Percentiles rank a stretch among this genome's conserved stretches.
Conservation (phyloP, 2,329 filamentous ascomycete species). For the Talaromyces piceae region DNA sequence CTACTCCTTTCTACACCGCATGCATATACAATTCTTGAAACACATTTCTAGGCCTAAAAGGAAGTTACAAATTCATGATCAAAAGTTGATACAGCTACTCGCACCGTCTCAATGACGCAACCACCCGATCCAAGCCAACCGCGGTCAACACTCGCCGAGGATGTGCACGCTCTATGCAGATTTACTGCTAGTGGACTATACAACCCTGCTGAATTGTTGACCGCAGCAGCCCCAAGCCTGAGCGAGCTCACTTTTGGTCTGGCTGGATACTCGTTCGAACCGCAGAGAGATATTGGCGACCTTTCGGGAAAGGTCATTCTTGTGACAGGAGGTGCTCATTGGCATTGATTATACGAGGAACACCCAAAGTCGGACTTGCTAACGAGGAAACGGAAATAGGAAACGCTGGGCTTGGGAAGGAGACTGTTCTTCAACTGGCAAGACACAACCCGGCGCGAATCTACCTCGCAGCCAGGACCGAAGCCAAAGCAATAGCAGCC, state of each 20-base stretch:
- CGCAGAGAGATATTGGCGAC: constrained; percentile 39
- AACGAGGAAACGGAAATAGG: constrained; percentile 20
- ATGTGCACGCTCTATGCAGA: constrained; percentile 7
- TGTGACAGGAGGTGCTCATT: constrained; percentile 42
- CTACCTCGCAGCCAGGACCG: constrained; percentile 47
- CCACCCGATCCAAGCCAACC: not conserved
- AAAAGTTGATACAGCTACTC: no score
- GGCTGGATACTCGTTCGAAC: constrained; percentile 31
- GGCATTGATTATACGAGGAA: not conserved
- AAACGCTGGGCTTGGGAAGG: constrained; percentile 41
- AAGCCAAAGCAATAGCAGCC: constrained; percentile 35
- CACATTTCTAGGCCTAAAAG: no score
- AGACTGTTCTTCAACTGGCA: constrained; percentile 43
- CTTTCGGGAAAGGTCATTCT: constrained; percentile 45
- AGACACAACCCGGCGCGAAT: constrained; percentile 46
- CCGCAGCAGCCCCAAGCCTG: constrained; percentile 27
- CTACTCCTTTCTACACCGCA: no score
- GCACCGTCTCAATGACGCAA: not conserved
- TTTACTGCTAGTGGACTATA: constrained; percentile 18
- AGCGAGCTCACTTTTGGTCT: constrained; percentile 29
- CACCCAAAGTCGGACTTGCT: no score
- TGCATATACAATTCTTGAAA: no score
- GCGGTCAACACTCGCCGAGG: constrained; percentile 9
- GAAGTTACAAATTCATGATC: no score
- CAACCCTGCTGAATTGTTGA: constrained; percentile 24